Conservation (phyloP, 2,329 filamentous ascomycete genomes). For the Chalaropsis thielavioides region DNA sequence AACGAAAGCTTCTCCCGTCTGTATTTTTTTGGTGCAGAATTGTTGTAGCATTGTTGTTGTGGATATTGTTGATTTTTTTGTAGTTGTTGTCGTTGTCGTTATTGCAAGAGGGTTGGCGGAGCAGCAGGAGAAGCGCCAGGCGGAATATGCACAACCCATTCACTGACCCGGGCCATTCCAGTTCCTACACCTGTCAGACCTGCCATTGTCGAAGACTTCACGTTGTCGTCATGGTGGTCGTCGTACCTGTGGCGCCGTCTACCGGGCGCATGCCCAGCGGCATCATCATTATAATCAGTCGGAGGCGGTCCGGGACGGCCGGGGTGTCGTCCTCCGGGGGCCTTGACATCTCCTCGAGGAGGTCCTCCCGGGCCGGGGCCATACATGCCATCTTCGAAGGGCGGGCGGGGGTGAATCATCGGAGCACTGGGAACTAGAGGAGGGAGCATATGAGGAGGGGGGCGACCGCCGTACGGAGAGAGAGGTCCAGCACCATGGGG, state of each 20-base stretch:
- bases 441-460: slow-evolving; percentile 10
- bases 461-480: slow-evolving; percentile 11
- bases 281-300: slow-evolving; percentile 17
- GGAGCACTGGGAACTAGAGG: slow-evolving; percentile 6
- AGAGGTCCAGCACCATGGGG: slow-evolving; percentile 9
- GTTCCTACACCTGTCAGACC: slow-evolving; percentile 32
- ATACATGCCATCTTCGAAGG: slow-evolving; percentile 14
- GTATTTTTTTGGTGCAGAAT: neutral
- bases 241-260: slow-evolving; percentile 18
- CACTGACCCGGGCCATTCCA: slow-evolving; percentile 34
- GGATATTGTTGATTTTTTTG: neutral
- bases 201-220: slow-evolving; percentile 32
- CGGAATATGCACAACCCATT: slow-evolving; percentile 36
- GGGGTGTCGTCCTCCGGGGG: slow-evolving; percentile 9
- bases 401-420: slow-evolving; percentile 9
- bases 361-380: slow-evolving; percentile 14
- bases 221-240: slow-evolving; percentile 12
- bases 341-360: slow-evolving; percentile 14
- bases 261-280: slow-evolving; percentile 15
- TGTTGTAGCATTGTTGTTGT: neutral
- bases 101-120: slow-evolving; percentile 5
- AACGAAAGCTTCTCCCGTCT: neutral
- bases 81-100: slow-evolving; percentile 1
- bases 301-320: slow-evolving; percentile 9
- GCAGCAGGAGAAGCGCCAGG: slow-evolving; percentile 28